These are phyloP conservation scores for Viridothelium virens DNA, from an alignment of 495 filamentous ascomycete species.

Conservation along the genomic window DNA sequence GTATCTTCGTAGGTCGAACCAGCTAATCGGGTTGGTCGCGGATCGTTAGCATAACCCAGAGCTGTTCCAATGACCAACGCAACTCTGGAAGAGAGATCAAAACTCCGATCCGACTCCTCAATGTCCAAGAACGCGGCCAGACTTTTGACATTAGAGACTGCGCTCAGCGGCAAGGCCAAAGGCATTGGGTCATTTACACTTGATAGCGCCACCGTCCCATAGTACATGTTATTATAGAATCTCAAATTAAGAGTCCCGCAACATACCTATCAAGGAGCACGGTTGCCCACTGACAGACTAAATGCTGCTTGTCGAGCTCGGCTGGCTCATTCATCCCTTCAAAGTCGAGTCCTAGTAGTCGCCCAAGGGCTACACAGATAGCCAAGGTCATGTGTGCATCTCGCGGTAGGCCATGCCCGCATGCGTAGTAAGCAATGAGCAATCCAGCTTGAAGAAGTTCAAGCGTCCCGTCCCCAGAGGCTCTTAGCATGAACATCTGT, in stretches of 20 bases:
- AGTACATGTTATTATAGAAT: background rate
- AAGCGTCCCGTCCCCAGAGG: background rate
- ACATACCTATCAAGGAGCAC: background rate
- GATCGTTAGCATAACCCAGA: background rate
- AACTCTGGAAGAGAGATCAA: background rate
- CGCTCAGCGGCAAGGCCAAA: background rate
- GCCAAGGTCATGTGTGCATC: background rate
- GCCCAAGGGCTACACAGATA: background rate
- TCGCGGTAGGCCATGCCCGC: background rate
- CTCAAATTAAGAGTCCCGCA: background rate
- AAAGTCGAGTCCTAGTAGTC: background rate
- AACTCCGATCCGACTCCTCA: background rate
- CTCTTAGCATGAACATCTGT: background rate
- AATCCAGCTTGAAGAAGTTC: background rate
- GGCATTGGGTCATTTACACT: background rate
- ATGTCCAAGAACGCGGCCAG: background rate
- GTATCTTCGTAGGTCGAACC: background rate
- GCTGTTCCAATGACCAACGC: background rate
- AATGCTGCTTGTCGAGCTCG: background rate
- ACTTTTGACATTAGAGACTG: background rate
- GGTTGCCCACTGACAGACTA: background rate
- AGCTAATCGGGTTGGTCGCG: background rate
- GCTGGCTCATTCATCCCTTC: background rate
- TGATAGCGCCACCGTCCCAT: background rate
- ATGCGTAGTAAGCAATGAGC: background rate